Percentiles rank a stretch among this genome's conserved stretches.
Evolutionary conservation across 352 stramenopile species (phyloP).

Genomic region (Phytophthora hibernalis): DNA sequence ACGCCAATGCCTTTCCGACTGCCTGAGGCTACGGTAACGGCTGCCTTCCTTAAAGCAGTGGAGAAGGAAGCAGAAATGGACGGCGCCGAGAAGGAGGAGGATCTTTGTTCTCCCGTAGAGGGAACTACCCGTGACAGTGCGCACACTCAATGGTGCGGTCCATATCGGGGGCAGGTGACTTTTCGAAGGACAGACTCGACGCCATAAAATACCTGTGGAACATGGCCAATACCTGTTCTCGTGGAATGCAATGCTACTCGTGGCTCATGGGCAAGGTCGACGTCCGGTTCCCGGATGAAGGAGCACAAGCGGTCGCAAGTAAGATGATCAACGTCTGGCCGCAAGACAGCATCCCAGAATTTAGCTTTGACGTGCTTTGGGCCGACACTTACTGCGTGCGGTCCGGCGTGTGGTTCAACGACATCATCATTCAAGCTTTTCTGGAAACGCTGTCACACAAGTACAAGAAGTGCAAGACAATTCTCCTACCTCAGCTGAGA

Average conservation of each 20-base stretch:
- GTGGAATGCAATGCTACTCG: neutral
- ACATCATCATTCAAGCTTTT: conserved; percentile 6
- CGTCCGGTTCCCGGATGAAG: neutral
- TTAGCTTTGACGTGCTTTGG: neutral
- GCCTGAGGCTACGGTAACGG: too few relatives aligned
- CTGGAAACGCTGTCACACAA: neutral
- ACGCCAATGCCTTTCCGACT: too few relatives aligned
- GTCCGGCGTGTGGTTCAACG: conserved; percentile 3
- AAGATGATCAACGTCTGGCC: neutral
- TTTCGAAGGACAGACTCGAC: neutral
- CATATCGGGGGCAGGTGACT: neutral
- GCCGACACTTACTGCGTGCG: neutral
- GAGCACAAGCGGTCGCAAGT: neutral
- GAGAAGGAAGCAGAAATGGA: neutral
- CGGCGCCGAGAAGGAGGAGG: neutral
- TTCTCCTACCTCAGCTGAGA: neutral
- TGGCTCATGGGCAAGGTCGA: neutral
- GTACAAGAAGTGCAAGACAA: neutral
- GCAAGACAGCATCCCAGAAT: neutral
- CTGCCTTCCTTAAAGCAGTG: neutral
- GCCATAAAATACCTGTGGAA: neutral
- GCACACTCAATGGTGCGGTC: neutral
- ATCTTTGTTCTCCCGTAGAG: neutral
- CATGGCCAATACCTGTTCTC: neutral
- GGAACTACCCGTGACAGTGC: neutral